Percentiles rank a stretch among this genome's conserved stretches.
Evolutionary conservation across 2,329 filamentous ascomycete species (phyloP).

Genomic region (Kalmusia sp.): DNA sequence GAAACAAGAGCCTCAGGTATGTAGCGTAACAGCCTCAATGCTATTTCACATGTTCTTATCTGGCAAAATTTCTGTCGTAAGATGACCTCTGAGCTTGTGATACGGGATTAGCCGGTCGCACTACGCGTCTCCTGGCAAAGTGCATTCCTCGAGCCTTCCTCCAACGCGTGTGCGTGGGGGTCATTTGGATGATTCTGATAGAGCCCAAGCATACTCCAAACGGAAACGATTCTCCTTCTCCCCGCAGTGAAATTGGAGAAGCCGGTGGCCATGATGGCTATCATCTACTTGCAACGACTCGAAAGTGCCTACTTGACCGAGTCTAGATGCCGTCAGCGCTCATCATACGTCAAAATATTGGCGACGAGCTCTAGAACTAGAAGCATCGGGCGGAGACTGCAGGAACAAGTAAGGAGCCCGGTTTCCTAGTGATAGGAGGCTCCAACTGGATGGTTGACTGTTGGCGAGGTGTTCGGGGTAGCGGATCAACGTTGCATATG

Average conservation of each 20-base stretch:
- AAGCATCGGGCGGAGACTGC: background rate
- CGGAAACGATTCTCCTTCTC: constrained; percentile 1
- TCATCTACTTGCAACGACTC: constrained; percentile 5
- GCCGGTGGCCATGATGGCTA: background rate
- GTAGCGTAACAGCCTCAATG: background rate
- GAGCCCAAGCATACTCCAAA: background rate
- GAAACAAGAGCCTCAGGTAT: background rate
- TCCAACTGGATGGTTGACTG: background rate
- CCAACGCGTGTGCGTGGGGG: background rate
- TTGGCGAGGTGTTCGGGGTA: constrained; percentile 3
- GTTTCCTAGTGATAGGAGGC: background rate
- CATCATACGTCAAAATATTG: background rate
- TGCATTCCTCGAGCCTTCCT: background rate
- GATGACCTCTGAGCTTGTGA: background rate
- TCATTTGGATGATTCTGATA: background rate
- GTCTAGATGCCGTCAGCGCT: background rate
- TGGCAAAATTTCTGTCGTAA: background rate
- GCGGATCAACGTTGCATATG: constrained; percentile 7
- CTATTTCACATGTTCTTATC: background rate
- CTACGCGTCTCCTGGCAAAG: background rate
- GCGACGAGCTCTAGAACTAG: background rate
- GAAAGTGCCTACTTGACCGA: background rate
- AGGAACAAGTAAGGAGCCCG: constrained; percentile 4
- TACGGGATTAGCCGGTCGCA: constrained; percentile 3
- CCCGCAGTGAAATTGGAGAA: constrained; percentile 7